These are phyloP conservation scores for Macadamia integrifolia DNA, from an alignment of 164 flowering plant species.

Conservation along the genomic window DNA sequence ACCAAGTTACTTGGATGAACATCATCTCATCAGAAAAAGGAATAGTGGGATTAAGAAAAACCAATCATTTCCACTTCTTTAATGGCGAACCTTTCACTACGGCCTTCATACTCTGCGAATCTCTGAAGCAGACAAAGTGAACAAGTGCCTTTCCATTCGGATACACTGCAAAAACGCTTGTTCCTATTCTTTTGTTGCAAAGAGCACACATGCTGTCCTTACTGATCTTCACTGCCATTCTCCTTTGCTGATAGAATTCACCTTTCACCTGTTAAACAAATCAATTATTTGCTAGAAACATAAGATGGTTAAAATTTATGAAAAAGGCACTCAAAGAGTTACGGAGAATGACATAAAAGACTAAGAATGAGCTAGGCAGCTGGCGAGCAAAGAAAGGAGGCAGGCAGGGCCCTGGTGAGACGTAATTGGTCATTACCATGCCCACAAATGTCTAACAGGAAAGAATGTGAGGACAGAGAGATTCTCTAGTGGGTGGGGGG, in stretches of 20 bases:
- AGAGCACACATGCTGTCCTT: constrained; percentile 87
- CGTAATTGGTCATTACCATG: no score
- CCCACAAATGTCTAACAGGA: no score
- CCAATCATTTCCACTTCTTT: constrained; percentile 36
- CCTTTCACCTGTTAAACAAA: constrained; percentile 69
- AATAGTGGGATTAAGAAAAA: not conserved
- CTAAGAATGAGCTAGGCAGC: no score
- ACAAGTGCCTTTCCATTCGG: constrained; percentile 90
- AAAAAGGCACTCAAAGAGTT: not conserved
- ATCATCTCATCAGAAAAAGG: not conserved
- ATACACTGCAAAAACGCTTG: constrained; percentile 93
- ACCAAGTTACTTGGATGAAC: not conserved
- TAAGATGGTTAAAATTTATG: not conserved
- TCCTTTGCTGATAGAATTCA: constrained; percentile 70
- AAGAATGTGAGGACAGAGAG: no score
- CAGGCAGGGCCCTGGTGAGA: no score
- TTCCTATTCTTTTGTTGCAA: constrained; percentile 89
- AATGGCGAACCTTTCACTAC: constrained; percentile 47
- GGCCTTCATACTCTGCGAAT: constrained; percentile 90
- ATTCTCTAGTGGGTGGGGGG: no score
- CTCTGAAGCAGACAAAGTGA: constrained; percentile 95
- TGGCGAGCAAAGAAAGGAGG: no score
- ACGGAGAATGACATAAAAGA: no score
- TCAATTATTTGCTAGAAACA: not conserved
- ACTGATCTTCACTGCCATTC: constrained; percentile 61